Evolutionary conservation across 1,139 yeast genomes (phyloP), one percentile per base, ranked within the genome.

Genomic region (Kurtzmaniella quercitrusa): DNA sequence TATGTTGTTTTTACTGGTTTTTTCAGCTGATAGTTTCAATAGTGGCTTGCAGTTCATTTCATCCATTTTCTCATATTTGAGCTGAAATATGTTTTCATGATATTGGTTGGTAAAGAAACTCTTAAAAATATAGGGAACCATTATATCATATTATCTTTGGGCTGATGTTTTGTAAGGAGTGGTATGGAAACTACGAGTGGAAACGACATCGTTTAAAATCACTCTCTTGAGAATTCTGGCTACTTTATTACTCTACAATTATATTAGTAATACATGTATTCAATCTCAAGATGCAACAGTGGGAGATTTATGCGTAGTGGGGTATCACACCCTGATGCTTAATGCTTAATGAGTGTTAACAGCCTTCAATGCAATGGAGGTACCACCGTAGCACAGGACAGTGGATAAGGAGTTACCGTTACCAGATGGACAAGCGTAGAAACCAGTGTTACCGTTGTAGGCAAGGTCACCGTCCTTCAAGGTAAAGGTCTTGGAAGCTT

Each of bases 381-480:
- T 58, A 29, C 66, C 68, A n/a, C 66, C 66, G 31, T 44, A 43
- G 46, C 68, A 63, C 45, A 52, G 54, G 23, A 56, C 57, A 47
- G 48, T 54, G 39, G 65, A 52, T 51, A 62, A 61, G 7, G 66
- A 62, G 48, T 42, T 59, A 16, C 46, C 46, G 53, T 56, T 50
- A 15, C 59, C 66, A 41, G 63, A 56, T 37, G 69, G 68, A 41
- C 65, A 60, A 12, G 65, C 65, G 39, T 43, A 56, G 58, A 59
- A 60, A 41, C 48, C 45, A 41, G 52, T 50, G 21, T 53, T 47
- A 23, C 59, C 62, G 38, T 57, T 48, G 49, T 48, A 54, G 25
- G 49, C 49, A 52, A 65, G 62, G 44, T 57, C 42, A 23, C 53
- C 57, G 43, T 58, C 55, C 16, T 50, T 43, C 44, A 64, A 52